These are phyloP conservation scores for Neofusicoccum umdonicola DNA, from an alignment of 2,329 filamentous ascomycete species.

Conservation along the genomic window DNA sequence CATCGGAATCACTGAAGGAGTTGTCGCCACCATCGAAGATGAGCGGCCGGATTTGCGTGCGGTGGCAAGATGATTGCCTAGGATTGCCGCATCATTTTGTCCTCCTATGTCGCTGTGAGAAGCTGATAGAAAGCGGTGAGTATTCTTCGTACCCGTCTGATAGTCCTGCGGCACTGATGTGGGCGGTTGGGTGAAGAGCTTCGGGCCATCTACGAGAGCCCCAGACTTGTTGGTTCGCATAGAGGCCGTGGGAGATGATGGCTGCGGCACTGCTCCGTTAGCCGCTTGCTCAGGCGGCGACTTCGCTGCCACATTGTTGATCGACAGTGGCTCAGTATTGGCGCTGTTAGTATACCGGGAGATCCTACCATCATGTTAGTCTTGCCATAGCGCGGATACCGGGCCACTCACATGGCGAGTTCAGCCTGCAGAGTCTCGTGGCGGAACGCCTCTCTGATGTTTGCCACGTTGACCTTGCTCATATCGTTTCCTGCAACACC, in stretches of 20 bases:
- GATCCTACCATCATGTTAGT: slow-evolving; percentile 26
- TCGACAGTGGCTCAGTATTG: slow-evolving; percentile 33
- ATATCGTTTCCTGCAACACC: slow-evolving; percentile 86
- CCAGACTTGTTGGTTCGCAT: slow-evolving; percentile 41
- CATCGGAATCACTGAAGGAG: slow-evolving; percentile 12
- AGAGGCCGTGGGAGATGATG: slow-evolving; percentile 38
- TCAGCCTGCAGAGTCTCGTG: slow-evolving; percentile 85
- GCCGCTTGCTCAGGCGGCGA: slow-evolving; percentile 25
- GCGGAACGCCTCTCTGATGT: slow-evolving; percentile 85
- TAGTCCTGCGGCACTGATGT: slow-evolving; percentile 29
- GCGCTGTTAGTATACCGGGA: slow-evolving; percentile 42
- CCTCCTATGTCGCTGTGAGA: slow-evolving; percentile 5
- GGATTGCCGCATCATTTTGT: background rate
- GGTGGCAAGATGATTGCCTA: background rate
- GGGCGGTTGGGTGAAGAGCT: slow-evolving; percentile 28
- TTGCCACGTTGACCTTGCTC: slow-evolving; percentile 93
- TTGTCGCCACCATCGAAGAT: slow-evolving; percentile 14
- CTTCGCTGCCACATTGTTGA: slow-evolving; percentile 34
- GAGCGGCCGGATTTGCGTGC: background rate
- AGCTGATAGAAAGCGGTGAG: slow-evolving; percentile 22
- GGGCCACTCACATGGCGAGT: slow-evolving; percentile 69
- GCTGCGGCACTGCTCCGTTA: background rate
- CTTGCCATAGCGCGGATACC: background rate
- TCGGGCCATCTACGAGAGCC: slow-evolving; percentile 26
- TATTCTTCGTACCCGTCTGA: slow-evolving; percentile 18